Evolutionary conservation across 805 yeast genomes (phyloP), one percentile per base, ranked within the genome.

Genomic region (Sugiyamaella smithiae): DNA sequence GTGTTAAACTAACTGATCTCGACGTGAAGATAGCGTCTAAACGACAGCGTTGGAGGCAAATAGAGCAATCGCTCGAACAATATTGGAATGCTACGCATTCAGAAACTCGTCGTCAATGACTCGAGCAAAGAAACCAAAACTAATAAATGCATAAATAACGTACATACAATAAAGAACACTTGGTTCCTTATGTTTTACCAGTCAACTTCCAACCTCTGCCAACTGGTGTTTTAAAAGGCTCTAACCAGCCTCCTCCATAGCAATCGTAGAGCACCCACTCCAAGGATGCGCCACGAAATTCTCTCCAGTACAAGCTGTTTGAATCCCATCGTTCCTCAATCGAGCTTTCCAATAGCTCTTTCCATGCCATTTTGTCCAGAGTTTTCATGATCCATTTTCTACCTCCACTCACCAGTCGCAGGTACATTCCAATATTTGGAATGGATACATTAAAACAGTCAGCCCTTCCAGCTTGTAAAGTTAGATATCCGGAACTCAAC

Each of bases 171-270:
- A n/a, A n/a, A n/a, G n/a, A n/a, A n/a, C n/a, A n/a, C n/a, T n/a
- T n/a, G n/a, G n/a, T n/a, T n/a, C n/a, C n/a, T 7, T 35, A 38
- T 25, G 16, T 46, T 26, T 75, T 75, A 1, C 81, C 80, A 6
- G 82, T 72, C 41, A 77, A 64, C 57, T 73, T 70, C 84, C 84
- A 77, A 2, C 84, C 82, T 41, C 80, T 62, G 0, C 85, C 82
- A 4, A 76, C 78, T 0, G 84, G 84, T 1, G 84, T 80, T 28
- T 67, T 67, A 55, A 79, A 79, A 8, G 78, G 80, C 53, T 80
- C 84, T 1, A 74, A 61, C 45, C 75, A 67, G 0, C 84, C 84
- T 1, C 75, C 71, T 2, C 84, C 84, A 45, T 71, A 67, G 5
- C 77, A 71, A 50, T 79, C 84, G 8, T 76, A 78, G 40, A 80